Conservation (phyloP, 371 early-diverging fungal genomes). For the Funneliformis caledonium region DNA sequence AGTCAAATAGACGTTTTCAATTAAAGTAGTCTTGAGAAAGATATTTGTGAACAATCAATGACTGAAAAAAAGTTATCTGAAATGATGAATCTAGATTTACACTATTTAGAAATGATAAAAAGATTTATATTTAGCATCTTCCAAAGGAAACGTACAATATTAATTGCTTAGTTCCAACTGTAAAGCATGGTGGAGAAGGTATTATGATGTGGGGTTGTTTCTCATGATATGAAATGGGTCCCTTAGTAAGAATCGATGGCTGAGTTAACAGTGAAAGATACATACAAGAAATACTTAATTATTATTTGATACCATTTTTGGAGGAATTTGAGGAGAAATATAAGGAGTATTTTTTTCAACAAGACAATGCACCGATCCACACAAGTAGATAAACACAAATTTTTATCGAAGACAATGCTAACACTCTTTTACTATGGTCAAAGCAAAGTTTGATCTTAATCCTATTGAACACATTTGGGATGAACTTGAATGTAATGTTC, state of each 20-base stretch:
- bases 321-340: too few relatives aligned
- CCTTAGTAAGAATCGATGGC: background rate
- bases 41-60: background rate
- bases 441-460: too few relatives aligned
- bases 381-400: too few relatives aligned
- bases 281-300: too few relatives aligned
- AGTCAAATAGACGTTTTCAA: too few relatives aligned
- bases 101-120: constrained; percentile 1
- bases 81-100: constrained; percentile 9
- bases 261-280: background rate
- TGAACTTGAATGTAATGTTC: too few relatives aligned
- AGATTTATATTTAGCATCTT: background rate
- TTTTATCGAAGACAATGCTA: too few relatives aligned
- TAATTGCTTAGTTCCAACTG: constrained; percentile 13
- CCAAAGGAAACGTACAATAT: background rate
- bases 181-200: background rate
- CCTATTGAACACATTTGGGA: too few relatives aligned
- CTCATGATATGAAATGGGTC: background rate
- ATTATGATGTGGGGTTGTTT: background rate
- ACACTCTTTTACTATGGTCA: too few relatives aligned
- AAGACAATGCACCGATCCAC: too few relatives aligned
- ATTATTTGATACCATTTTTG: too few relatives aligned
- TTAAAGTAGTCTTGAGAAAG: background rate
- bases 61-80: constrained; percentile 10
- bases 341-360: too few relatives aligned